Evolutionary conservation across 148 eudicot species (phyloP), one percentile per base, ranked within the genome.

Genomic region (Dysphania ambrosioides): DNA sequence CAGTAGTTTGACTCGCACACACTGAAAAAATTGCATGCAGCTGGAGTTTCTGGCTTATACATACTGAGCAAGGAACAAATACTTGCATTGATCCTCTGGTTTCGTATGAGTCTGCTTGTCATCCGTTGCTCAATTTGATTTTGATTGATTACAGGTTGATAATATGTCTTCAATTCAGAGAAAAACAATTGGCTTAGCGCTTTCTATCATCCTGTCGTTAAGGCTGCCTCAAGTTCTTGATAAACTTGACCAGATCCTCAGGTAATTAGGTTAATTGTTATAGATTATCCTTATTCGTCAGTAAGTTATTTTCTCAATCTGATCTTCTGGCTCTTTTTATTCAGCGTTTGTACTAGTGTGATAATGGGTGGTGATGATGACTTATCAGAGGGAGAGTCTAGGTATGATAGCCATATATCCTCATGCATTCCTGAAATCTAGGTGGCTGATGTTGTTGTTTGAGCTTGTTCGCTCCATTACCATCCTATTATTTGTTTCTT

Each of bases 151-250:
- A 71, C 93, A 94, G 98, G 90, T 86, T 51, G 99, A 95, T 74
- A 95, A 85, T 79, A 92, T 86, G 72, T 85, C 84, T 32, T 85
- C 89, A 49, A 82, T 84, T 71, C 99, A 92, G 81, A 86, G 85
- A 78, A 90, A 90, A 87, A 86, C 87, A 65, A 80, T 90, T 75
- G 96, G 93, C 56, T 75, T 95, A 73, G 97, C 97, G n/a, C 96
- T 95, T 64, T 95, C 99, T 77, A 85, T 95, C 42, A 90, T 92
- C 75, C 65, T 95, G 78, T 90, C 99, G 11, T 70, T 95, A 76
- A 79, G 99, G 74, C 78, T 90, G 88, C 97, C 97, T 72, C 94
- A 95, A 90, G 91, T 95, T 59, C 87, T 92, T 63, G 94, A 89
- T 79, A 90, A 86, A 76, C 96, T 95, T 70, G 99, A 95, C 83